These are phyloP conservation scores for Arabis hirsuta DNA, from an alignment of 345 rosid species.

Conservation along the genomic window DNA sequence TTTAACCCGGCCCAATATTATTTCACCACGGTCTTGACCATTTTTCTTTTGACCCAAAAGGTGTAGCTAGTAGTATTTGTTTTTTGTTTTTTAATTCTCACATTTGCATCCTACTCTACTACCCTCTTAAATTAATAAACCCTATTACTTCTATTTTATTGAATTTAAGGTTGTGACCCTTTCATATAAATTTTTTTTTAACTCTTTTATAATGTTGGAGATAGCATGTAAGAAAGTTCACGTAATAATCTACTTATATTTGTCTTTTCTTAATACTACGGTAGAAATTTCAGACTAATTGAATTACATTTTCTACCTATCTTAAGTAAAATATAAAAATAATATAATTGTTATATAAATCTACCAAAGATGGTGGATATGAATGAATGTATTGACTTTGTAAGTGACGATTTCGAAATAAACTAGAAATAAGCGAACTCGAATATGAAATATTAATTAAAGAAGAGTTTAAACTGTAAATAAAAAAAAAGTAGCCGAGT, in stretches of 20 bases:
- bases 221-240: constrained; percentile 12
- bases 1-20: constrained; percentile 25
- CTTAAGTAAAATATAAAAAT: not conserved
- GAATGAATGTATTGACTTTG: not conserved
- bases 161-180: not conserved
- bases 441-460: not conserved
- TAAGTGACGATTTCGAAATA: not conserved
- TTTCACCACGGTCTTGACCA: constrained; percentile 34
- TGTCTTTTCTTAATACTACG: not conserved
- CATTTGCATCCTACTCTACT: constrained; percentile 31
- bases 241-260: too few species aligned
- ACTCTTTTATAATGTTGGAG: not conserved
- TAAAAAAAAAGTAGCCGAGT: constrained; percentile 6
- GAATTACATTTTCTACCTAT: not conserved
- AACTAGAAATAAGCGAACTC: not conserved
- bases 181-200: not conserved
- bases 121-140: not conserved
- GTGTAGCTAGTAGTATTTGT: constrained; percentile 17
- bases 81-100: not conserved
- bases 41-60: constrained; percentile 45
- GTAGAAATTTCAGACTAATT: not conserved
- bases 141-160: not conserved
- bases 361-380: not conserved
- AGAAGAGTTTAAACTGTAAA: not conserved
- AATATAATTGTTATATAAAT: not conserved